These are phyloP conservation scores for Fragaria vesca DNA, from an alignment of 306 rosid genomes.

Conservation along the genomic window DNA sequence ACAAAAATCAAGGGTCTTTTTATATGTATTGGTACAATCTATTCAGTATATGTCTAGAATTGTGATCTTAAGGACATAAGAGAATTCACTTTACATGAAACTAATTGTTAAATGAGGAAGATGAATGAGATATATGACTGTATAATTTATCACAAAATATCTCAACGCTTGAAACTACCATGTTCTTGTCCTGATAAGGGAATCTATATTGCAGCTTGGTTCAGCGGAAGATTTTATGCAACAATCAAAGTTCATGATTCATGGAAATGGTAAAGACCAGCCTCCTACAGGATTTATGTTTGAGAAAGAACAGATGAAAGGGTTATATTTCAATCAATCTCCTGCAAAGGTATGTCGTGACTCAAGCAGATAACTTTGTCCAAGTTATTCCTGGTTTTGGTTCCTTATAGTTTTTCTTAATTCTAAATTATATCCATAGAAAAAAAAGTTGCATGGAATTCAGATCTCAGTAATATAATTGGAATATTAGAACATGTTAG, in stretches of 20 bases:
- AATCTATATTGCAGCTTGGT: conserved; percentile 66
- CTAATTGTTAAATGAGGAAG: background rate
- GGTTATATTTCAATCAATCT: conserved; percentile 91
- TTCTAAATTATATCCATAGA: background rate
- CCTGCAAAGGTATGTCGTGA: conserved; percentile 62
- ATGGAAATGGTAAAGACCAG: conserved; percentile 83
- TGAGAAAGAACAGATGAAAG: conserved; percentile 98
- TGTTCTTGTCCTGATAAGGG: conserved; percentile 18
- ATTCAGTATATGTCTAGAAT: background rate
- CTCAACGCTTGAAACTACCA: background rate
- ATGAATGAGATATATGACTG: background rate
- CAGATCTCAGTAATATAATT: background rate
- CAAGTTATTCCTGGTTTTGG: background rate
- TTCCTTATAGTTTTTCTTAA: background rate
- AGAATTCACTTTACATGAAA: background rate
- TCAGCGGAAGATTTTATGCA: conserved; percentile 79
- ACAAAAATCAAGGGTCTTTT: background rate
- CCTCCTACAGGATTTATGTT: conserved; percentile 97
- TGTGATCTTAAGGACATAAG: background rate
- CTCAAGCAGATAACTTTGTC: background rate
- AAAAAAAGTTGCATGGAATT: background rate
- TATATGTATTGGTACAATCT: background rate
- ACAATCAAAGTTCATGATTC: conserved; percentile 78
- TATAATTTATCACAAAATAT: background rate
- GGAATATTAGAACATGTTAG: conserved; percentile 5